phyloP scores from a whole-genome alignment of 768 basidiomycete species.

The Pleurotus tuoliensis region DNA sequence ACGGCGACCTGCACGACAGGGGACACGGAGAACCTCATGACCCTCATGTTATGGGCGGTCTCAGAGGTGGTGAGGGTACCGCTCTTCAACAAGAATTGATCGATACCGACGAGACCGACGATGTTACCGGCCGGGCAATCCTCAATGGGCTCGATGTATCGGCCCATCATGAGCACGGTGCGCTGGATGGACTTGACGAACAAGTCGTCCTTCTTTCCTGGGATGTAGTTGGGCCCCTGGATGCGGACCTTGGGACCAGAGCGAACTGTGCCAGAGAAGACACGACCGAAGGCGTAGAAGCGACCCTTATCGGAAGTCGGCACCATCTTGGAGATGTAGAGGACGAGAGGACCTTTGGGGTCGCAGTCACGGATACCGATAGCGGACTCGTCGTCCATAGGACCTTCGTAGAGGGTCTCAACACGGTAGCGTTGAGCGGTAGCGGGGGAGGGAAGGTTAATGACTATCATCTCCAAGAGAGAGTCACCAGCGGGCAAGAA shows the following conservation, averaged over 20 bases:
- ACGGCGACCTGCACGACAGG: slow-evolving; percentile 99
- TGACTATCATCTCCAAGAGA: slow-evolving; percentile 99
- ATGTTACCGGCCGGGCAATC: slow-evolving; percentile 99
- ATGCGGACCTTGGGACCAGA: slow-evolving; percentile 99
- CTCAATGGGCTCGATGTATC: slow-evolving; percentile 96
- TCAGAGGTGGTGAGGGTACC: slow-evolving; percentile 97
- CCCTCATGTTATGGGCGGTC: slow-evolving; percentile 99
- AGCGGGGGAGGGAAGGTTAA: slow-evolving; percentile 95
- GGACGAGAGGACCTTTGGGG: slow-evolving; percentile 91
- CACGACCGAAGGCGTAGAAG: slow-evolving; percentile 99
- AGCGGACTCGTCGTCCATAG: slow-evolving; percentile 99
- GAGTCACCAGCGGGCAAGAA: slow-evolving; percentile 99
- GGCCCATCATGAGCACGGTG: slow-evolving; percentile 99
- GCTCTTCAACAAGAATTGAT: slow-evolving; percentile 99
- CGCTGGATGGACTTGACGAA: slow-evolving; percentile 98
- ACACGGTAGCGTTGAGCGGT: slow-evolving; percentile 99
- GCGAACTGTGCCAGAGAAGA: slow-evolving; percentile 97
- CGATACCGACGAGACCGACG: slow-evolving; percentile 97
- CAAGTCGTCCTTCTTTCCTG: slow-evolving; percentile 97
- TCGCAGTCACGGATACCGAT: slow-evolving; percentile 98
- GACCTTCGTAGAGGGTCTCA: slow-evolving; percentile 99
- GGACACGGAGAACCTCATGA: slow-evolving; percentile 99
- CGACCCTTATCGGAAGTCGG: slow-evolving; percentile 99
- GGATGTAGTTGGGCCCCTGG: slow-evolving; percentile 97
- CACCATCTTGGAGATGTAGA: slow-evolving; percentile 99